phyloP scores from a whole-genome alignment of 108 stramenopile species.

The Cylindrotheca closterium region DNA sequence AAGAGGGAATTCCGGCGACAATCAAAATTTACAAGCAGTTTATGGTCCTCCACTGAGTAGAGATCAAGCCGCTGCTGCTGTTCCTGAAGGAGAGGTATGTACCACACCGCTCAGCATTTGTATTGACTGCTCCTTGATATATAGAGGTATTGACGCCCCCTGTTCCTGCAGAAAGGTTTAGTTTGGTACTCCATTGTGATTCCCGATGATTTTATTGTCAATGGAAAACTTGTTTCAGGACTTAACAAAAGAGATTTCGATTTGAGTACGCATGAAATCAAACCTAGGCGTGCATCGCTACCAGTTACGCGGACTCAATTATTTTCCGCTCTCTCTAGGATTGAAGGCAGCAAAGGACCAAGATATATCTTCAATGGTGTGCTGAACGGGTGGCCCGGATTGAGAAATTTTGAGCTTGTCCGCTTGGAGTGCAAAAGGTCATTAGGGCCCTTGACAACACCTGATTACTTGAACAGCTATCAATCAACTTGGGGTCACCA shows the following conservation, averaged over 20 bases:
- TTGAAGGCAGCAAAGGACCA: constrained; percentile 31
- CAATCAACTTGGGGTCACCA: constrained; percentile 22
- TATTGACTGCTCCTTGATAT: not conserved
- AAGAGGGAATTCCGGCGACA: not conserved
- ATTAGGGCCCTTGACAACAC: constrained; percentile 30
- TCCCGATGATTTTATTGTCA: constrained; percentile 31
- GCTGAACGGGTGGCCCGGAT: constrained; percentile 69
- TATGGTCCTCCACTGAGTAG: constrained; percentile 27
- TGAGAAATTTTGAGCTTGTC: constrained; percentile 48
- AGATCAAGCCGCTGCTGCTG: constrained; percentile 22
- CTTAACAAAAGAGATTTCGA: constrained; percentile 52
- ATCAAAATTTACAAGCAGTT: constrained; percentile 6
- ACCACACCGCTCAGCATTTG: no score
- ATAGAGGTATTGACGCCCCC: no score
- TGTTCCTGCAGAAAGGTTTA: no score
- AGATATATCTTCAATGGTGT: constrained; percentile 60
- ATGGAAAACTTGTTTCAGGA: constrained; percentile 26
- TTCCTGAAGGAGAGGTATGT: constrained; percentile 30
- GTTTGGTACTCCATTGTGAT: constrained; percentile 39
- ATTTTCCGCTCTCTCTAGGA: constrained; percentile 48
- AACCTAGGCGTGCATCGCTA: constrained; percentile 44
- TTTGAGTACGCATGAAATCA: constrained; percentile 32
- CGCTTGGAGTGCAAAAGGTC: constrained; percentile 36
- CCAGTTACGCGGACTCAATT: constrained; percentile 43
- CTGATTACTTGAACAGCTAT: constrained; percentile 25